Evolutionary conservation across 1,284 basidiomycete species (phyloP), one percentile per base, ranked within the genome.

Genomic region (Psilocybe mexicana): DNA sequence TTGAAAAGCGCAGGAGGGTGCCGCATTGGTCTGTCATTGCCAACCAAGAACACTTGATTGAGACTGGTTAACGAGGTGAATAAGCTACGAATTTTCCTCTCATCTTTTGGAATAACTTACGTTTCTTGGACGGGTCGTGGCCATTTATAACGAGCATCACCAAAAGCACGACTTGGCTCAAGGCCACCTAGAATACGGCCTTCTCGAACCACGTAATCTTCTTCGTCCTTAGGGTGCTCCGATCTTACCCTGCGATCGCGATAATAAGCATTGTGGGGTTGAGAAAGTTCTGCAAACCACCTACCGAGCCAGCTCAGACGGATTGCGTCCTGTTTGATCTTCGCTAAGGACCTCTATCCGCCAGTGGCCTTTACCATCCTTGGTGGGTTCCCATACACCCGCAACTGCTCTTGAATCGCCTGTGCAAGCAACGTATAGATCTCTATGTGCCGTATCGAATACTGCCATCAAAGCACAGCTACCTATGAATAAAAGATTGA

Each of bases 321-420:
- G 87, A 70, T 96, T 98, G 60, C 93, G 84, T 28, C 94, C 96
- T 8, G 95, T 98, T 78, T 98, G 96, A 71, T 99, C 97, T 69
- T 97, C 92, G 36, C 86, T 93, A 59, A 99, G 80, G 23, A 94
- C 92, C 70, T 98, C 95, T 23, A 95, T 91, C 54, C 87, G 84
- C 96, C 96, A 98, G 59, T 75, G 75, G 5, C 86, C 83, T 67
- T 86, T 79, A 7, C 76, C 76, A 50, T 79, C 78, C 51, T 80
- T 76, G n/a, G 73, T 66, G 54, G 75, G 72, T 64, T 93, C 87
- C 90, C 93, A 96, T 59, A 94, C 85, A 28, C 97, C 97, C 11
- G 96, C 96, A 2, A 99, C 93, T 8, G 97, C 97, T 45, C 97
- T 86, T 67, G 92, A 92, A 71, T 99, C 97, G 1, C 97, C 97